phyloP scores from a whole-genome alignment of 345 rosid genomes.

The Barbarea vulgaris region DNA sequence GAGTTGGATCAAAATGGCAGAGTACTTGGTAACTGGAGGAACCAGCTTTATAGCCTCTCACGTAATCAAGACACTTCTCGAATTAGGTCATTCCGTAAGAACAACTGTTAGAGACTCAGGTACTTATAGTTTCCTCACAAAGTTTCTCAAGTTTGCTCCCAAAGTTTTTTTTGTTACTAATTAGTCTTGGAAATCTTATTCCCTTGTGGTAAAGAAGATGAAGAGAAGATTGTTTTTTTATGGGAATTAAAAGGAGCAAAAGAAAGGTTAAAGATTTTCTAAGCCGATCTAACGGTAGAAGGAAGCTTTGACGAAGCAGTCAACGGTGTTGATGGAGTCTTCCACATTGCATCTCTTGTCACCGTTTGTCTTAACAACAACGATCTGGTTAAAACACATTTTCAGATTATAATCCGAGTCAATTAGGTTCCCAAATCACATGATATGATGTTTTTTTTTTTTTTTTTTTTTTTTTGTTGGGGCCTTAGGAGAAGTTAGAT shows the following conservation, averaged over 20 bases:
- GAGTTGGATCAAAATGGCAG: constrained; percentile 49
- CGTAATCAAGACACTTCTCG: constrained; percentile 60
- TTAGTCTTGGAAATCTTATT: not conserved
- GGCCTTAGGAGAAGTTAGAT: constrained; percentile 36
- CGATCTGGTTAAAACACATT: constrained; percentile 43
- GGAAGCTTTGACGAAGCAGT: constrained; percentile 75
- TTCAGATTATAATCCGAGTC: not conserved
- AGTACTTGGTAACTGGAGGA: constrained; percentile 87
- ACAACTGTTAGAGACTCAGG: constrained; percentile 78
- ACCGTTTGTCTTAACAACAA: constrained; percentile 54
- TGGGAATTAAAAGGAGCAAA: constrained; percentile 60
- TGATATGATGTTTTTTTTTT: not conserved
- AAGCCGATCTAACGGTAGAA: constrained; percentile 62
- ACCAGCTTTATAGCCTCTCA: constrained; percentile 77
- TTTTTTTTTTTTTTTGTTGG: no score
- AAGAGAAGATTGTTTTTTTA: constrained; percentile 47
- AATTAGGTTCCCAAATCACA: no score
- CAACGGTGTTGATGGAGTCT: constrained; percentile 69
- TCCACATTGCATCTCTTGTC: constrained; percentile 75
- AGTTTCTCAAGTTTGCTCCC: not conserved
- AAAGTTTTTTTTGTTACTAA: not conserved
- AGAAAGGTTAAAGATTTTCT: constrained; percentile 59
- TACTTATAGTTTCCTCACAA: constrained; percentile 7
- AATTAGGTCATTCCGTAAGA: constrained; percentile 58
- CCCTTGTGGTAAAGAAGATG: constrained; percentile 25